These are phyloP conservation scores for Didymella keratinophila DNA, from an alignment of 2,329 filamentous ascomycete species.

Conservation along the genomic window DNA sequence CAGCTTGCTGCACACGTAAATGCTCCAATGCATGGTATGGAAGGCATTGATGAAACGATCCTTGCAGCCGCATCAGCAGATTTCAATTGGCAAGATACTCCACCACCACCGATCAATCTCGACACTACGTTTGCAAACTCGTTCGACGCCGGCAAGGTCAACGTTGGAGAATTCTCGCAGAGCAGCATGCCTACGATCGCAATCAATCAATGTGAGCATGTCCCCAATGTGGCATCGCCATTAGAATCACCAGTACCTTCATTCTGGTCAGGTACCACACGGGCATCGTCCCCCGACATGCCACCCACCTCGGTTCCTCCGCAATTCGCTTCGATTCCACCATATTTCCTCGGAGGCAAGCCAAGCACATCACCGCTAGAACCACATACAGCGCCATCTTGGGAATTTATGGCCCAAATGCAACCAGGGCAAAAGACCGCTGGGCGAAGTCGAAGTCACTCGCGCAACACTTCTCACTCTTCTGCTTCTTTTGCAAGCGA, in stretches of 20 bases:
- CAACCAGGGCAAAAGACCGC: slow-evolving; percentile 9
- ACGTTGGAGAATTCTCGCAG: slow-evolving; percentile 28
- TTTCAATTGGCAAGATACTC: slow-evolving; percentile 43
- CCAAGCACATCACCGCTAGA: slow-evolving; percentile 35
- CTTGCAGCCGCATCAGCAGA: slow-evolving; percentile 37
- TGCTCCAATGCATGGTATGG: slow-evolving; percentile 49
- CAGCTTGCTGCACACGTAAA: slow-evolving; percentile 47
- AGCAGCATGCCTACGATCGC: slow-evolving; percentile 46
- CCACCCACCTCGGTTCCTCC: slow-evolving; percentile 39
- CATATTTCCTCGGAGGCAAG: slow-evolving; percentile 29
- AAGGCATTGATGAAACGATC: slow-evolving; percentile 41
- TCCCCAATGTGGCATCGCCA: slow-evolving; percentile 38
- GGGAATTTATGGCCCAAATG: slow-evolving; percentile 47
- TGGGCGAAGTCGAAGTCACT: slow-evolving; percentile 39
- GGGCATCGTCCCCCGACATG: slow-evolving; percentile 47
- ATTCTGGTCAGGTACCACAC: slow-evolving; percentile 48
- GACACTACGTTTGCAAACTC: slow-evolving; percentile 40
- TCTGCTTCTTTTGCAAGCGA: slow-evolving; percentile 42
- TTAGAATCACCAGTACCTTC: slow-evolving; percentile 48
- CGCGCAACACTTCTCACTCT: slow-evolving; percentile 45
- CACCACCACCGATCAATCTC: slow-evolving; percentile 34
- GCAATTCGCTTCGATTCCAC: slow-evolving; percentile 30
- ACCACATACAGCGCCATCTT: slow-evolving; percentile 44
- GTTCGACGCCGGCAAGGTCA: slow-evolving; percentile 22
- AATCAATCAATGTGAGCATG: slow-evolving; percentile 49